Evolutionary conservation across 1,139 yeast species (phyloP).

Genomic region (Saccharomyces hybrid): DNA sequence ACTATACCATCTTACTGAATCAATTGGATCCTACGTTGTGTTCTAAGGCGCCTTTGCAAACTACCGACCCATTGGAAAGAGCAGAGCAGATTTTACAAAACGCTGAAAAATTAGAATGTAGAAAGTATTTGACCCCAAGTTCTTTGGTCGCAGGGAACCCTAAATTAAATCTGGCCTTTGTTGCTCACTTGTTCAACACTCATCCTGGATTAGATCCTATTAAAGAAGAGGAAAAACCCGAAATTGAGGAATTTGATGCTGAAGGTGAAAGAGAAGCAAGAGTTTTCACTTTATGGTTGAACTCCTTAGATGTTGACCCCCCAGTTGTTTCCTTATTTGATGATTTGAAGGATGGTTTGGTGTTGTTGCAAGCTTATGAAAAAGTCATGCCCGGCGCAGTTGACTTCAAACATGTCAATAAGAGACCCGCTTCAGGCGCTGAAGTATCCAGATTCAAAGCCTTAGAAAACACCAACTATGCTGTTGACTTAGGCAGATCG

Average conservation of each 20-base stretch:
- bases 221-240: slow-evolving; percentile 82
- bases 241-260: slow-evolving; percentile 91
- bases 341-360: slow-evolving; percentile 88
- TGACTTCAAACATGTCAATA: slow-evolving; percentile 70
- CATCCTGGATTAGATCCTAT: slow-evolving; percentile 95
- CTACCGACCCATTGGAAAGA: slow-evolving; percentile 60
- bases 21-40: slow-evolving; percentile 84
- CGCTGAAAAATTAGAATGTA: slow-evolving; percentile 86
- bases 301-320: slow-evolving; percentile 92
- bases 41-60: slow-evolving; percentile 72
- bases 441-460: slow-evolving; percentile 89
- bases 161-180: slow-evolving; percentile 90
- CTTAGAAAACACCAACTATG: slow-evolving; percentile 90
- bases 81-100: slow-evolving; percentile 80
- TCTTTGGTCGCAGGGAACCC: slow-evolving; percentile 95
- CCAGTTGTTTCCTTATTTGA: slow-evolving; percentile 87
- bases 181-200: slow-evolving; percentile 92
- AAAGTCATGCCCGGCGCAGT: slow-evolving; percentile 94
- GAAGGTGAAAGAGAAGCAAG: slow-evolving; percentile 99
- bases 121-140: slow-evolving; percentile 90
- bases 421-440: slow-evolving; percentile 61
- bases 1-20: slow-evolving; percentile 79
- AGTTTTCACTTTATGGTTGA: slow-evolving; percentile 94
- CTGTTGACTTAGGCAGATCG: slow-evolving; percentile 90
- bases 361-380: slow-evolving; percentile 85